Base-by-base conservation (phyloP, 805 yeast genomes). In the Pichia ethanolica region DNA sequence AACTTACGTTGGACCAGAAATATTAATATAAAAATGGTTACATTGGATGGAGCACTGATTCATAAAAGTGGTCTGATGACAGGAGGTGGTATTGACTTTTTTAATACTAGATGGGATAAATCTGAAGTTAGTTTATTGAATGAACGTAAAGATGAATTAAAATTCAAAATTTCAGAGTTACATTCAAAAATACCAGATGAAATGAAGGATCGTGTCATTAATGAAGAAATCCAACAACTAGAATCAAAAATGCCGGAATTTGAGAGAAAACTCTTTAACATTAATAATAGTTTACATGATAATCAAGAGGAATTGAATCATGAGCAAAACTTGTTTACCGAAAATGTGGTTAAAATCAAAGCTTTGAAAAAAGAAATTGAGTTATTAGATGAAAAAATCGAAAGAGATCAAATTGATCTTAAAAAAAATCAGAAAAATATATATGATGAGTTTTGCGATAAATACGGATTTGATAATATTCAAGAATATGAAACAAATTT, bases 11-110 rank as follows among this genome's bases (percentile, higher is more conserved):
- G 96, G 91, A 72, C 73, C 20, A 67, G 69, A 36, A 70, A 73
- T 7, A 66, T 79, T 32, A 74, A 75, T 44, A 80, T 79, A 39
- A 89, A 86, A 63, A 64, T 86, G 44, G 95, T 90, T 3, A 79
- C 96, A 0, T 59, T 88, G 12, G 89, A 88, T 45, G 99, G 99
- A 2, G 79, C 91, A 0, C 71, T 89, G 33, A 86, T 93, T 43
- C 89, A 88, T 61, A 81, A 80, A 59, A 82, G 91, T 5, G 96
- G 96, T 7, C 72, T 89, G 36, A 88, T 93, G 95, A 85, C 97
- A 8, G 97, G 97, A 63, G 97, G 97, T 56, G 69, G 73, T 32
- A 72, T 79, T 6, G 71, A 72, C n/a, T 71, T 71, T 38, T 66
- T 72, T n/a, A 71, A 73, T 11, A 54, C 69, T 49, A 74, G 78